These are phyloP conservation scores for Alternaria longipes DNA, from an alignment of 2,329 filamentous ascomycete genomes.

Conservation along the genomic window DNA sequence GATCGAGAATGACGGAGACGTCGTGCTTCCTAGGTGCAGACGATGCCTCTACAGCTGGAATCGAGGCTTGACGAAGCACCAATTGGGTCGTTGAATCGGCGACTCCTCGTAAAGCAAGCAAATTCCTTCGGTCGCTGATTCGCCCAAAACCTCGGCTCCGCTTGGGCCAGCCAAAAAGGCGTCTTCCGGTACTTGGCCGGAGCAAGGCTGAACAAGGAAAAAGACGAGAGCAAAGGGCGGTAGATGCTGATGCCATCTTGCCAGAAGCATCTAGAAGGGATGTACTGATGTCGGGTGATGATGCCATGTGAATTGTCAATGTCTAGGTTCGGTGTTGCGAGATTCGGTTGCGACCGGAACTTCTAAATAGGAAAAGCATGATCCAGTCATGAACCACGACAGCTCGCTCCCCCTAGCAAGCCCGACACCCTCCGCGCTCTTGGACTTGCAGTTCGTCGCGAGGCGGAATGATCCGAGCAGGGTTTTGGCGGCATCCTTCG, in stretches of 20 bases:
- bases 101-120: constrained; percentile 41
- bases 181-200: constrained; percentile 36
- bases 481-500: constrained; percentile 39
- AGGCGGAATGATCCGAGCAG: constrained; percentile 45
- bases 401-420: constrained; percentile 29
- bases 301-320: constrained; percentile 12
- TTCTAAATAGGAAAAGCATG: constrained; percentile 38
- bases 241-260: constrained; percentile 27
- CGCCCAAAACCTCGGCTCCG: constrained; percentile 35
- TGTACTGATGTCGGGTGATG: constrained; percentile 16
- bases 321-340: constrained; percentile 3
- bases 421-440: constrained; percentile 30
- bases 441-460: constrained; percentile 30
- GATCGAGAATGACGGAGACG: constrained; percentile 19
- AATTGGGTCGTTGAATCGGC: constrained; percentile 39
- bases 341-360: constrained; percentile 20
- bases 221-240: constrained; percentile 15
- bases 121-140: constrained; percentile 39
- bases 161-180: constrained; percentile 34
- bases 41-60: constrained; percentile 25
- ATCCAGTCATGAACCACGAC: constrained; percentile 33
- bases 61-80: constrained; percentile 29
- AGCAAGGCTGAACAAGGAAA: constrained; percentile 41
- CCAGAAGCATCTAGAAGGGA: constrained; percentile 15
- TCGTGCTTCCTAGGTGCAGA: constrained; percentile 24